Evolutionary conservation across 257 asterid species (phyloP), one percentile per base, ranked within the genome.

Genomic region (Przewalskia tangutica): DNA sequence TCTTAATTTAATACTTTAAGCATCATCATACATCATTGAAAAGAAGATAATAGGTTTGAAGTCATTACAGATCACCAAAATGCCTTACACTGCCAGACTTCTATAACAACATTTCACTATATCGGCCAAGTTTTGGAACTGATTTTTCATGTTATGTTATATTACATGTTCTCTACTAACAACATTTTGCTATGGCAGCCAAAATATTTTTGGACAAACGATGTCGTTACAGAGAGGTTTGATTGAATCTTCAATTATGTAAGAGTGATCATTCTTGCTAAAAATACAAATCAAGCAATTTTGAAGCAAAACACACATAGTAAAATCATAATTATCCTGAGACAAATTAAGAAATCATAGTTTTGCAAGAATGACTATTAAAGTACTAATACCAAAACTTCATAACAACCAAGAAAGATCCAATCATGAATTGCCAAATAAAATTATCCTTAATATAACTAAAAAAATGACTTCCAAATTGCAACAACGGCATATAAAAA

Each of bases 391-490:
- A 56, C 78, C 68, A 82, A 60, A 83, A 20, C 54, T 73, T 20
- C 64, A 18, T 42, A 71, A 36, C 73, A 77, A 48, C 60, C 42
- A 71, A 81, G 13, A 34, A 62, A 27, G 82, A 68, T 58, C 40
- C 48, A 56, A 67, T 56, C 62, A 53, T 66, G 51, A 36, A 83
- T 55, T 48, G n/a, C 85, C 79, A 62, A 62, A 77, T 55, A 54
- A 65, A 84, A 4, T 23, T 55, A 9, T 27, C 67, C 77, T 63
- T 6, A 59, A 64, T 27, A 46, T 4, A 70, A 73, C 32, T 16
- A 13, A 36, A 71, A 71, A 58, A 42, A 78, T 56, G 77, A 66
- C 60, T 56, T 44, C 79, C 6, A 18, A 53, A 89, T 81, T 83
- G 62, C 77, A 71, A 68, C 77, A 76, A 20, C 38, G 48, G 3